Conservation (phyloP, 2,329 filamentous ascomycete genomes). For the Aspergillus phoenicis region DNA sequence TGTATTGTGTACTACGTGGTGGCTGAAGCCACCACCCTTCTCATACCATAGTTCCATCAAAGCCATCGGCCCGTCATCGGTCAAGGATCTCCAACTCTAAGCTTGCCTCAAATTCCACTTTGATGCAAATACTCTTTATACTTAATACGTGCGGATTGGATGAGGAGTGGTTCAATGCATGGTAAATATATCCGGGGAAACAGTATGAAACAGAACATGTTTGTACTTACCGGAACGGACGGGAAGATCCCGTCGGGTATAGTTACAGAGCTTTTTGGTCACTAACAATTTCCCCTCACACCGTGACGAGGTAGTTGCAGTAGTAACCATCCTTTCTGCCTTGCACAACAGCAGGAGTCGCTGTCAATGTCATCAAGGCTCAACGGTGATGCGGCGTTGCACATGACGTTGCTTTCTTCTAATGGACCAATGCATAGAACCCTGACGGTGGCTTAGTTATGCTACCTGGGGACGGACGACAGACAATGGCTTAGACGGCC, state of each 20-base stretch:
- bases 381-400: no score
- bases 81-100: not conserved
- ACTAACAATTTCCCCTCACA: not conserved
- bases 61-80: not conserved
- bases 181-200: not conserved
- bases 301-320: not conserved
- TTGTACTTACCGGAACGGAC: slow-evolving; percentile 5
- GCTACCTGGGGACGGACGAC: not conserved
- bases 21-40: slow-evolving; percentile 8
- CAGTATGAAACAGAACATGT: not conserved
- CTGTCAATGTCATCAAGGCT: not conserved
- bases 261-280: not conserved
- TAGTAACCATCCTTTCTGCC: no score
- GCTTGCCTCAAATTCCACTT: not conserved
- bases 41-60: not conserved
- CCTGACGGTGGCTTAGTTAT: no score
- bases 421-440: not conserved
- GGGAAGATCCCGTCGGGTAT: slow-evolving; percentile 16
- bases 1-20: slow-evolving; percentile 2
- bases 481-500: not conserved
- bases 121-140: no score
- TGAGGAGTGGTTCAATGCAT: no score
- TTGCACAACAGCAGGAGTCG: not conserved
- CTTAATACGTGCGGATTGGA: not conserved
- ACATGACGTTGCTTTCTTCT: not conserved